A percentile compares a stretch with the other conserved stretches of the same genome.
These are phyloP conservation scores for Alloteropsis angusta DNA, from an alignment of 202 grass and related monocot species.

Conservation along the genomic window DNA sequence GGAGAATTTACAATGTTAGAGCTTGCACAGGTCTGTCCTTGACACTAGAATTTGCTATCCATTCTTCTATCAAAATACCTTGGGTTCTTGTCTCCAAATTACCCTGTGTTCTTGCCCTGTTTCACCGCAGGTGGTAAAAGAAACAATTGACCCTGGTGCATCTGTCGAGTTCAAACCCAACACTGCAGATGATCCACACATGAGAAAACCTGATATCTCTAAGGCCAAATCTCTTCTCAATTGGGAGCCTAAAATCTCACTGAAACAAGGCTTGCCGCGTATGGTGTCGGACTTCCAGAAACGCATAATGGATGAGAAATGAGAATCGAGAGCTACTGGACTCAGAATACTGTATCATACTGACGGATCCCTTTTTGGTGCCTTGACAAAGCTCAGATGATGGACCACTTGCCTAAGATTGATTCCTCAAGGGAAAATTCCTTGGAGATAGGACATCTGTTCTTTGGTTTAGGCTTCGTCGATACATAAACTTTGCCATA, in stretches of 20 bases:
- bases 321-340: not conserved
- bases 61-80: slow-evolving; percentile 5
- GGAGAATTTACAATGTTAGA: slow-evolving; percentile 95
- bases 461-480: slow-evolving; percentile 29
- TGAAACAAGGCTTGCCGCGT: slow-evolving; percentile 65
- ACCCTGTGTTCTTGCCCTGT: not conserved
- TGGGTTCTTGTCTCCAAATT: not conserved
- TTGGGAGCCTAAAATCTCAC: slow-evolving; percentile 79
- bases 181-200: slow-evolving; percentile 87
- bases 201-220: slow-evolving; percentile 92
- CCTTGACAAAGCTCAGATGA: slow-evolving; percentile 22
- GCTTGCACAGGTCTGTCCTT: slow-evolving; percentile 60
- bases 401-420: not conserved
- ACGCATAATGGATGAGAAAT: slow-evolving; percentile 69
- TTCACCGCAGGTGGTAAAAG: slow-evolving; percentile 69
- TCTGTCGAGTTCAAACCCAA: slow-evolving; percentile 76
- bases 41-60: not conserved
- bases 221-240: slow-evolving; percentile 74
- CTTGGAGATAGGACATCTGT: slow-evolving; percentile 16
- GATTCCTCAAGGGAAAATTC: slow-evolving; percentile 14
- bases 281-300: slow-evolving; percentile 90
- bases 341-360: slow-evolving; percentile 37
- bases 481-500: slow-evolving; percentile 16
- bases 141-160: slow-evolving; percentile 71
- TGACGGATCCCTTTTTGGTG: slow-evolving; percentile 21